Conservation (phyloP, 2,329 filamentous ascomycete genomes). For the Myriosclerotinia curreyana region DNA sequence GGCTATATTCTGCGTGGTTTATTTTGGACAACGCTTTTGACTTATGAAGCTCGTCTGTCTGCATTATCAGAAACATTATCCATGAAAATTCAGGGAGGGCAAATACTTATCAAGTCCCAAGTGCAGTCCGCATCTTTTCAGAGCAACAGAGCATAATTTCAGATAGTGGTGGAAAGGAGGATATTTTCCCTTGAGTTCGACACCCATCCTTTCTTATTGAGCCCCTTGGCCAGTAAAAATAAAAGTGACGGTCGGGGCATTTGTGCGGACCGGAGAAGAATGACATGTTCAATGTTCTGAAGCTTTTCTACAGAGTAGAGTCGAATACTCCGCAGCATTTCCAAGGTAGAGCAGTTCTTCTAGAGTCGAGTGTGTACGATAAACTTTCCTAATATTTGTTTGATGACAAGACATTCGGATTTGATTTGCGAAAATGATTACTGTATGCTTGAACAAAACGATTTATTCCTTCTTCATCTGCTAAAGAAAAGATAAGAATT, state of each 20-base stretch:
- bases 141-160: slow-evolving; percentile 39
- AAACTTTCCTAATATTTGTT: slow-evolving; percentile 21
- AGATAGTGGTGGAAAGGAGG: slow-evolving; percentile 41
- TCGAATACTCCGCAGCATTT: slow-evolving; percentile 1
- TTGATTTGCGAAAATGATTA: neutral
- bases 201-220: slow-evolving; percentile 25
- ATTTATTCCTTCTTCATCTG: slow-evolving; percentile 1
- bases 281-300: neutral
- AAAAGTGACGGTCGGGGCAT: neutral
- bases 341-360: slow-evolving; percentile 20
- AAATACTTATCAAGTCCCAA: neutral
- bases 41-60: neutral
- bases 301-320: neutral
- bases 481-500: neutral
- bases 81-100: neutral
- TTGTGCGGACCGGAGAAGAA: neutral
- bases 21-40: slow-evolving; percentile 28
- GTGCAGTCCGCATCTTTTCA: slow-evolving; percentile 28
- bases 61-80: neutral
- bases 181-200: slow-evolving; percentile 29
- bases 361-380: slow-evolving; percentile 20
- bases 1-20: slow-evolving; percentile 25
- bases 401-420: too few species aligned
- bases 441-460: neutral
- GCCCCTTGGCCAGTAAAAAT: slow-evolving; percentile 30